Base-by-base conservation (phyloP, 2,329 filamentous ascomycete species). In the Amauroascus verrucosus region DNA sequence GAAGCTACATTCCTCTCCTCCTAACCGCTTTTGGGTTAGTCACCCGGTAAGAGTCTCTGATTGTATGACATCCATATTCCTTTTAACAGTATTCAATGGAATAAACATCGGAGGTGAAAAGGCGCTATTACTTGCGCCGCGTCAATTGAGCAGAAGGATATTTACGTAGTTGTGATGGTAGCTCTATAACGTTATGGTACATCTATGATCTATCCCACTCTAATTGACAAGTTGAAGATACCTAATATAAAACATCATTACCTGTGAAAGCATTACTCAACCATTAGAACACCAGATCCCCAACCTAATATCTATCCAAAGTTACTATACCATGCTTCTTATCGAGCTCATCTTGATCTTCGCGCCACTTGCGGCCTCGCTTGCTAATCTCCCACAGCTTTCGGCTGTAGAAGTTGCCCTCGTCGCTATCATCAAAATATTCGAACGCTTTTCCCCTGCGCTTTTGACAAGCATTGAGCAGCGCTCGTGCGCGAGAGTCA, bases 341-440 rank as follows among this genome's bases (percentile, higher is more conserved):
- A 54, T 83, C 79, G 28, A 75, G 62, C 62, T 73, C 61, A 53
- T 82, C 77, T 64, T 83, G 72, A 57, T 69, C 56, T 51, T 73
- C 62, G 55, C 88, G 79, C 67, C 78, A 85, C 48, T 65, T 56
- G 41, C 78, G 75, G 6, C 89, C 88, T 50, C 72, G 64, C 11
- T 72, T 60, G 51, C 76, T 82, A 58, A 80, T 66, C 1, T 67
- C 59, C 54, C 70, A 67, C 50, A 82, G 65, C 20, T 30, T 20
- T 6, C 48, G 28, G 4, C 14, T 30, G 30, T 50, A 58, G 2
- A 14, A 38, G 5, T 18, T 18, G 11, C 70, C 70, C 13, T 72
- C 67, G 3, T 5, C 11, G 9, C 4, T 70, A 11, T 68, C 65
- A 56, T 64, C 65, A 26, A 55, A 59, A 26, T 52, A 56, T 16